These are phyloP conservation scores for Hippophae gyantsensis DNA, from an alignment of 306 rosid genomes.

Conservation along the genomic window DNA sequence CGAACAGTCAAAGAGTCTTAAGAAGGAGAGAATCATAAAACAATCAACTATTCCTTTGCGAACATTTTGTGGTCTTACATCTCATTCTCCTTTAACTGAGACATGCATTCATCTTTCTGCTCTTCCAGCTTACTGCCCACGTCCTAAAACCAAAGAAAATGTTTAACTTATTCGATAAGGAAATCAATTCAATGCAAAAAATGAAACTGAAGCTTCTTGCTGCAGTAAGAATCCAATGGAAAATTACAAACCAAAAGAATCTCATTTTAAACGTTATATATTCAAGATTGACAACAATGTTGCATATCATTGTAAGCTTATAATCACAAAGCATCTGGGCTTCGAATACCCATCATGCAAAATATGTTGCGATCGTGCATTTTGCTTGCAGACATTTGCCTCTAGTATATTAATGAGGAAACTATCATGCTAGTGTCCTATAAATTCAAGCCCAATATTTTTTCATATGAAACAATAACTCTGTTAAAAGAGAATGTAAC, in stretches of 20 bases:
- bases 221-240: constrained; percentile 1
- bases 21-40: not conserved
- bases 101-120: constrained; percentile 80
- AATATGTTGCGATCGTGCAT: not conserved
- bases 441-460: not conserved
- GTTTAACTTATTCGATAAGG: not conserved
- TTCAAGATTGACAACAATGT: not conserved
- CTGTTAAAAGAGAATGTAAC: no score
- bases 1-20: not conserved
- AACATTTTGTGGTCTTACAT: constrained; percentile 49
- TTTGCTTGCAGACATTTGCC: not conserved
- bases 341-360: not conserved
- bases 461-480: no score
- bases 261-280: no score
- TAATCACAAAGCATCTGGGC: not conserved
- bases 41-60: constrained; percentile 2
- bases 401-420: not conserved
- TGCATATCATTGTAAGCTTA: not conserved
- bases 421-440: not conserved
- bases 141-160: constrained; percentile 49
- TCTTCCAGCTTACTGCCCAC: constrained; percentile 87
- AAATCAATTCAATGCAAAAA: not conserved
- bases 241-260: no score
- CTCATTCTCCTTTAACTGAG: constrained; percentile 93
- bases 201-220: constrained; percentile 1